A percentile compares a stretch with the other conserved stretches of the same genome.
phyloP scores from a whole-genome alignment of 352 stramenopile genomes.

The Phytophthora hibernalis region DNA sequence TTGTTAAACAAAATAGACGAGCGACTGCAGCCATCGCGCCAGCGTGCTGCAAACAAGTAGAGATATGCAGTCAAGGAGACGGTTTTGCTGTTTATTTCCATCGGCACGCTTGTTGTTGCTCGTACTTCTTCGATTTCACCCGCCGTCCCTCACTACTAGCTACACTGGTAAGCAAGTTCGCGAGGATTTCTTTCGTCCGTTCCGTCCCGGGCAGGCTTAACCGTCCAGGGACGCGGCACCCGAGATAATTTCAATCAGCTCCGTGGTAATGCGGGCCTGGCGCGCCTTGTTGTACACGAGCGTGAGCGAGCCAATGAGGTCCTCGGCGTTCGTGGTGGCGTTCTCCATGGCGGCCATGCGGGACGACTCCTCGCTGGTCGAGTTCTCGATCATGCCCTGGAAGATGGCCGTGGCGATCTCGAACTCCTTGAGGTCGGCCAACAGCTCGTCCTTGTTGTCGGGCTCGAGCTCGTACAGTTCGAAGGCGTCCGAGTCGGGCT shows the following conservation, averaged over 20 bases:
- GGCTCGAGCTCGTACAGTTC: conserved; percentile 98
- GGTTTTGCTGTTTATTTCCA: conserved; percentile 48
- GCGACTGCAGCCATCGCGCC: background rate
- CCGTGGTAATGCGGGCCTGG: conserved; percentile 96
- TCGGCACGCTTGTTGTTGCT: conserved; percentile 39
- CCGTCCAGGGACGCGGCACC: conserved; percentile 96
- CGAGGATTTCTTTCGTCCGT: conserved; percentile 31
- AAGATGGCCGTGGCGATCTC: conserved; percentile 91
- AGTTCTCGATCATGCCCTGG: conserved; percentile 97
- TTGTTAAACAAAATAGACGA: background rate
- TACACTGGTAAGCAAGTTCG: conserved; percentile 31
- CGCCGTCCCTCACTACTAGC: conserved; percentile 29
- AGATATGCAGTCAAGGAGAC: conserved; percentile 30
- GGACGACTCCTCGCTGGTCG: conserved; percentile 97
- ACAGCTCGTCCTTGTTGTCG: conserved; percentile 97
- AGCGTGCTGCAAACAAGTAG: background rate
- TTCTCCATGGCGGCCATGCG: conserved; percentile 99
- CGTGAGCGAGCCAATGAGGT: conserved; percentile 97
- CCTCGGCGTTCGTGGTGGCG: conserved; percentile 97
- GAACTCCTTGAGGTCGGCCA: conserved; percentile 98
- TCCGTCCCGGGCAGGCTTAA: conserved; percentile 44
- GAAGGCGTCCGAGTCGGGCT: conserved; percentile 70
- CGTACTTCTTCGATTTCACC: conserved; percentile 38
- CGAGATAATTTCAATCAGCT: conserved; percentile 99
- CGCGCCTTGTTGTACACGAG: conserved; percentile 93